These are phyloP conservation scores for Xanthoconium separans DNA, from an alignment of 1,284 basidiomycete species.

Conservation along the genomic window DNA sequence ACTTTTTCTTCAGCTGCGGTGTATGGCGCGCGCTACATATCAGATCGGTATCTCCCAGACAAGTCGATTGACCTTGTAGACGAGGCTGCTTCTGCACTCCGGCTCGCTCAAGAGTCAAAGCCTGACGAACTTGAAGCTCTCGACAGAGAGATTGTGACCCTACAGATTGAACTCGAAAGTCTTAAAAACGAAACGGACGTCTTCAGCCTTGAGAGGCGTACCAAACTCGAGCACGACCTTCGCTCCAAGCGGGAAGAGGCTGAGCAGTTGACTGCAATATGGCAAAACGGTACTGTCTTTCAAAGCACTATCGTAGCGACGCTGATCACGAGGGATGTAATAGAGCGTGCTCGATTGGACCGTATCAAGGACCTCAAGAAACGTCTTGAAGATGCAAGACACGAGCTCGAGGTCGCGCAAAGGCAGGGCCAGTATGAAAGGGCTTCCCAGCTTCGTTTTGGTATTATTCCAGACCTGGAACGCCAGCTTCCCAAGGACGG, in stretches of 20 bases:
- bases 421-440: slow-evolving; percentile 81
- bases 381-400: slow-evolving; percentile 80
- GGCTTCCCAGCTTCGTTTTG: slow-evolving; percentile 81
- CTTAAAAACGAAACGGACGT: slow-evolving; percentile 87
- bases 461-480: slow-evolving; percentile 82
- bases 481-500: slow-evolving; percentile 67
- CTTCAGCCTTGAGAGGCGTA: slow-evolving; percentile 72
- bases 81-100: slow-evolving; percentile 85
- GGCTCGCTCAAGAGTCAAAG: slow-evolving; percentile 88
- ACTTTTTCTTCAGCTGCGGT: slow-evolving; percentile 58
- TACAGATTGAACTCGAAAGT: slow-evolving; percentile 90
- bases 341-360: slow-evolving; percentile 75
- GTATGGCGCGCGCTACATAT: slow-evolving; percentile 80
- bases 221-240: slow-evolving; percentile 67
- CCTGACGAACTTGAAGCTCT: slow-evolving; percentile 84
- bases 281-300: slow-evolving; percentile 60
- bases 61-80: slow-evolving; percentile 91
- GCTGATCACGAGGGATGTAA: background rate
- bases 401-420: slow-evolving; percentile 86
- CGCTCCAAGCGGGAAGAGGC: slow-evolving; percentile 61
- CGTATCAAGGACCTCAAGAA: slow-evolving; percentile 79
- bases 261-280: slow-evolving; percentile 60
- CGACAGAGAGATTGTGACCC: slow-evolving; percentile 81
- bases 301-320: background rate
- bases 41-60: slow-evolving; percentile 86